Evolutionary conservation across 139 green algal genomes (phyloP).

Genomic region (Chlorella ohadii): DNA sequence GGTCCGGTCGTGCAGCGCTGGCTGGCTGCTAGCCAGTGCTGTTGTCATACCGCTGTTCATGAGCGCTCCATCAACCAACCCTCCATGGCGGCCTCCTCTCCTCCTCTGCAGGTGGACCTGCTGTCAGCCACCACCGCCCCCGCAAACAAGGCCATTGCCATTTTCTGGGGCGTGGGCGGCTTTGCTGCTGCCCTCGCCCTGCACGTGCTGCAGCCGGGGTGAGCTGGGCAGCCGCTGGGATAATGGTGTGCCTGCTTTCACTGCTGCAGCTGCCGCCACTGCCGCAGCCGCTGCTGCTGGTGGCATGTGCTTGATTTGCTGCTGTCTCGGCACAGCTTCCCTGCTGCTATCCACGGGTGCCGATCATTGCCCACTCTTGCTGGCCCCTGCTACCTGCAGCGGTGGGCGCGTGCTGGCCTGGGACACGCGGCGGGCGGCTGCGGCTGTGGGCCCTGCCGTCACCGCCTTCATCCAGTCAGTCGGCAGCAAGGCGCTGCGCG

Average conservation of each 20-base stretch:
- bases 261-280: no score
- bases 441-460: not conserved
- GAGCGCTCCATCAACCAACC: no score
- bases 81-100: not conserved
- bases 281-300: no score
- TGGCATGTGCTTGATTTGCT: not conserved
- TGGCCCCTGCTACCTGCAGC: not conserved
- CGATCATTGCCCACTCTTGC: not conserved
- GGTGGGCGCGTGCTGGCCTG: not conserved
- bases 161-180: slow-evolving; percentile 9
- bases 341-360: not conserved
- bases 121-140: slow-evolving; percentile 32
- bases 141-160: slow-evolving; percentile 31
- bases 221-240: slow-evolving; percentile 1
- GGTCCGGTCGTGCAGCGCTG: no score
- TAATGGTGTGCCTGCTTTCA: no score
- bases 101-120: slow-evolving; percentile 26
- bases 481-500: not conserved
- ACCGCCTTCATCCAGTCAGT: not conserved
- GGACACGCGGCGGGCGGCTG: slow-evolving; percentile 6
- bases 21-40: no score
- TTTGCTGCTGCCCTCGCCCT: slow-evolving; percentile 27
- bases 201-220: slow-evolving; percentile 26
- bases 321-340: not conserved
- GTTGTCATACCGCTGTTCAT: no score